phyloP scores from a whole-genome alignment of 208 protist species.

The Balamuthia mandrillaris region DNA sequence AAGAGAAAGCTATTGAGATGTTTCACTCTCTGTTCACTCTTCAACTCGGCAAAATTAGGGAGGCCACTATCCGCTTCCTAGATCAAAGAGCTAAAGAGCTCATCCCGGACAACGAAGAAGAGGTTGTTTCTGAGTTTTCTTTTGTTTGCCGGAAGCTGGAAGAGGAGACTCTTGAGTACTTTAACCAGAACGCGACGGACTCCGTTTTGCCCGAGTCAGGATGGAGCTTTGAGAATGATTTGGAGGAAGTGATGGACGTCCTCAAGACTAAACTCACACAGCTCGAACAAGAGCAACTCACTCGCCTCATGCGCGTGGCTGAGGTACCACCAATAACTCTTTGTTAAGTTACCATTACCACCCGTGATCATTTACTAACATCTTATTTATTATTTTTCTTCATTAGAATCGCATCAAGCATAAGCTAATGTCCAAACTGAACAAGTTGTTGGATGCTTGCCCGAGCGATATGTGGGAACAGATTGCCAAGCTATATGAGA shows the following conservation, averaged over 20 bases:
- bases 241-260: no score
- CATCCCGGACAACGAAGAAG: background rate
- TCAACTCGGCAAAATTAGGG: background rate
- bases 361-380: no score
- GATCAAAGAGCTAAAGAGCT: slow-evolving; percentile 2
- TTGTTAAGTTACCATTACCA: no score
- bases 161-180: slow-evolving; percentile 36
- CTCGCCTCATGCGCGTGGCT: no score
- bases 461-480: background rate
- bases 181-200: background rate
- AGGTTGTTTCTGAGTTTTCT: background rate
- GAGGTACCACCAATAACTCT: no score
- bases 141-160: background rate
- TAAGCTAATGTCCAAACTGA: slow-evolving; percentile 10
- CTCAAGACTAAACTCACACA: no score
- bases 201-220: slow-evolving; percentile 8
- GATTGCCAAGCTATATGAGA: background rate
- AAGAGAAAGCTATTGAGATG: background rate
- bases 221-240: slow-evolving; percentile 23
- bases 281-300: no score
- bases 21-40: slow-evolving; percentile 31
- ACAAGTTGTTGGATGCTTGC: background rate
- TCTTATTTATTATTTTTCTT: no score
- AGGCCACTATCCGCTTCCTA: background rate
- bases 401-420: background rate